Conservation (phyloP, 306 rosid species). For the Acacia crassicarpa region DNA sequence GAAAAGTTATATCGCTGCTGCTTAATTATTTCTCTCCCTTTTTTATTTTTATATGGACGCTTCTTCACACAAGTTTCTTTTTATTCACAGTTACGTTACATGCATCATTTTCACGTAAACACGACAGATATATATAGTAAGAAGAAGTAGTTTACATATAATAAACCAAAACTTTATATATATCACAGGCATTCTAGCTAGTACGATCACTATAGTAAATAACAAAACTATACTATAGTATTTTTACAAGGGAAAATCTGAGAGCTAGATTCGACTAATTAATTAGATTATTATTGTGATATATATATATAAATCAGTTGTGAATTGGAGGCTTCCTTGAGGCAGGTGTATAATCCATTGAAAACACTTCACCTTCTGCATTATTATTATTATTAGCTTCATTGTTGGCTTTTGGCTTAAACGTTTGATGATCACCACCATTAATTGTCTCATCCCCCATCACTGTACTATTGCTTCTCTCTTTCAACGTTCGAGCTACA, state of each 20-base stretch:
- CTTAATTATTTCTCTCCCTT: background rate
- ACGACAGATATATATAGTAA: background rate
- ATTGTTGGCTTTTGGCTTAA: slow-evolving; percentile 39
- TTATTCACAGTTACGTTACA: background rate
- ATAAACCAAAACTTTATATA: background rate
- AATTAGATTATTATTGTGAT: background rate
- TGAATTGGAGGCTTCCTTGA: slow-evolving; percentile 92
- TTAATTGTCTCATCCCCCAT: background rate
- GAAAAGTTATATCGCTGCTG: background rate
- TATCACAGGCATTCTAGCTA: background rate
- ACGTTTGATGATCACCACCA: slow-evolving; percentile 3
- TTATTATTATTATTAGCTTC: slow-evolving; percentile 14
- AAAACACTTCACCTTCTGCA: slow-evolving; percentile 47
- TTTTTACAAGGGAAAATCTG: background rate
- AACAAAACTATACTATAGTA: background rate
- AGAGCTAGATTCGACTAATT: background rate
- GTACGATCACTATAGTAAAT: background rate
- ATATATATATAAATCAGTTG: slow-evolving; percentile 41
- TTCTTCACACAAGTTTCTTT: background rate
- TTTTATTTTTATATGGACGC: background rate
- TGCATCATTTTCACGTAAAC: background rate
- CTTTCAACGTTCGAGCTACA: slow-evolving; percentile 70
- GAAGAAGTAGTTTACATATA: background rate
- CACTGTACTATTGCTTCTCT: slow-evolving; percentile 1
- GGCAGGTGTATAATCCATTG: slow-evolving; percentile 83